phyloP scores from a whole-genome alignment of 2,329 filamentous ascomycete species.

The Neofusicoccum laricinum region DNA sequence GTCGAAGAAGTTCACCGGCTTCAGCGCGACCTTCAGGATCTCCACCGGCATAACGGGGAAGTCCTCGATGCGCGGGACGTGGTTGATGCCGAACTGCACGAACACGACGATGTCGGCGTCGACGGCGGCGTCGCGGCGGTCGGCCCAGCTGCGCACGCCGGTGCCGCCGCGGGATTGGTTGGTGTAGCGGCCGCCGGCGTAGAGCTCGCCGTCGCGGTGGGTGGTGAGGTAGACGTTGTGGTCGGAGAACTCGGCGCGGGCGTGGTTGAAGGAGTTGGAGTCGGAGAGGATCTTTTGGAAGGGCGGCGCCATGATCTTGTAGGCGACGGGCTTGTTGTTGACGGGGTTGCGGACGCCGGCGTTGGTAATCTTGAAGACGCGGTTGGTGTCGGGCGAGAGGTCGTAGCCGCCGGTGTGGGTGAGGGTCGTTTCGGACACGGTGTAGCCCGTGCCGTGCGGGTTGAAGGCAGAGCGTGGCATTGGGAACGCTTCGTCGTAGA shows the following conservation, averaged over 20 bases:
- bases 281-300: constrained; percentile 54
- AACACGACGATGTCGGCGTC: constrained; percentile 58
- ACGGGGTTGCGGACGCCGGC: constrained; percentile 43
- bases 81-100: constrained; percentile 58
- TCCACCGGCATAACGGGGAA: constrained; percentile 61
- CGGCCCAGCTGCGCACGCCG: constrained; percentile 48
- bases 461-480: constrained; percentile 58
- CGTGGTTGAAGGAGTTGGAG: constrained; percentile 53
- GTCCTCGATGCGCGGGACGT: constrained; percentile 55
- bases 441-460: constrained; percentile 54
- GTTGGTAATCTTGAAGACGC: constrained; percentile 51
- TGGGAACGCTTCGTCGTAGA: constrained; percentile 55
- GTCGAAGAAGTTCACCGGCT: constrained; percentile 59
- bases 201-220: constrained; percentile 58
- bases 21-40: constrained; percentile 55
- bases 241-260: constrained; percentile 58
- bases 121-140: constrained; percentile 52
- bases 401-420: constrained; percentile 51
- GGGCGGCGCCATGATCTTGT: constrained; percentile 49
- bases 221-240: constrained; percentile 58
- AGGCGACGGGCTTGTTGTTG: constrained; percentile 48
- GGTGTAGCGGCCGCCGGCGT: constrained; percentile 58
- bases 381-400: constrained; percentile 43
- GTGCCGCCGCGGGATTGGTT: constrained; percentile 56
- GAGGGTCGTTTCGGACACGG: constrained; percentile 45